phyloP scores from a whole-genome alignment of 2,329 filamentous ascomycete genomes.

The Hypoxylon rubiginosum region DNA sequence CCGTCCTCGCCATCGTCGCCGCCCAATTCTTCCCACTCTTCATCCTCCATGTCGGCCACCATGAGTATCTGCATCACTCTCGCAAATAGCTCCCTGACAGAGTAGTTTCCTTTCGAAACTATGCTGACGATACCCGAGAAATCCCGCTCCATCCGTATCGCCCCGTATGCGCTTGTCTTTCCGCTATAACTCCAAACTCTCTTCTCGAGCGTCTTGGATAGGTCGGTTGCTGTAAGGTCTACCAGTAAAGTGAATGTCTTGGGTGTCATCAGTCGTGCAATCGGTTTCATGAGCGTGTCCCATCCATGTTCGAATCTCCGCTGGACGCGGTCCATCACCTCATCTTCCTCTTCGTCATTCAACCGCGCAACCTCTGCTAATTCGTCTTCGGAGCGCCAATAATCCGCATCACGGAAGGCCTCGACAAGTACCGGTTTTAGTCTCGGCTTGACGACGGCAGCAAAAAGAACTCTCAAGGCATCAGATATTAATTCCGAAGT shows the following conservation, averaged over 20 bases:
- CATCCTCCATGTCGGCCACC: slow-evolving; percentile 84
- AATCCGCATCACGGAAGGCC: slow-evolving; percentile 92
- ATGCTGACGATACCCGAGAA: slow-evolving; percentile 75
- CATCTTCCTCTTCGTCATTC: slow-evolving; percentile 67
- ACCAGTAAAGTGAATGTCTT: slow-evolving; percentile 83
- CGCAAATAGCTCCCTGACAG: slow-evolving; percentile 75
- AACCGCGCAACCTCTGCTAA: slow-evolving; percentile 67
- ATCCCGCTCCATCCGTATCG: slow-evolving; percentile 79
- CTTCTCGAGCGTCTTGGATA: slow-evolving; percentile 87
- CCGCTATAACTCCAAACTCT: slow-evolving; percentile 85
- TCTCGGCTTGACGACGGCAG: slow-evolving; percentile 86
- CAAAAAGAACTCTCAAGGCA: slow-evolving; percentile 86
- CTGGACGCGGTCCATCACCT: slow-evolving; percentile 76
- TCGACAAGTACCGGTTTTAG: slow-evolving; percentile 88
- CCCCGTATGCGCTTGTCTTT: slow-evolving; percentile 81
- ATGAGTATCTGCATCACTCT: slow-evolving; percentile 78
- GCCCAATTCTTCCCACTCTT: slow-evolving; percentile 80
- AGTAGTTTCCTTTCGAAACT: slow-evolving; percentile 73
- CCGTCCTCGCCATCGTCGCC: slow-evolving; percentile 64
- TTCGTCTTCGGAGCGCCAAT: slow-evolving; percentile 76
- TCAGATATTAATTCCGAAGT: slow-evolving; percentile 85
- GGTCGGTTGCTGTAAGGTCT: slow-evolving; percentile 78
- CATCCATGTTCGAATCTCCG: slow-evolving; percentile 87
- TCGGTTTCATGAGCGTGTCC: slow-evolving; percentile 86
- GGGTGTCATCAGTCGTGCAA: slow-evolving; percentile 85